A percentile compares a stretch with the other conserved stretches of the same genome.
These are phyloP conservation scores for Vanrija humicola DNA, from an alignment of 1,284 basidiomycete species.

Conservation along the genomic window DNA sequence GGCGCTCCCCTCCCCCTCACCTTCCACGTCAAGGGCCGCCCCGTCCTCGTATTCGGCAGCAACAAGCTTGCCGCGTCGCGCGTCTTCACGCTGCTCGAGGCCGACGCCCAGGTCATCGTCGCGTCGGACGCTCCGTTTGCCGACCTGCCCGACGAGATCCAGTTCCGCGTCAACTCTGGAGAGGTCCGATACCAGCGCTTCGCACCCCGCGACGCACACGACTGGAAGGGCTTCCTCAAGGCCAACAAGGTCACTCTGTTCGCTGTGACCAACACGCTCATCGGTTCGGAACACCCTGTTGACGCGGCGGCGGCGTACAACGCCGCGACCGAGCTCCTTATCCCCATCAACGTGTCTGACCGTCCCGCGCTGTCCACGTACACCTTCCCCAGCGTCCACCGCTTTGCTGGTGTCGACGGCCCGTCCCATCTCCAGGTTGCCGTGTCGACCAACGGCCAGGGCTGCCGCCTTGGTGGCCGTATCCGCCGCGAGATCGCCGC, in stretches of 20 bases:
- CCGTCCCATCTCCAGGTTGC: conserved; percentile 73
- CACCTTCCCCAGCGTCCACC: conserved; percentile 80
- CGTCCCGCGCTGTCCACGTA: conserved; percentile 83
- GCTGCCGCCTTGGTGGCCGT: conserved; percentile 78
- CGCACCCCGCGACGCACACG: conserved; percentile 9
- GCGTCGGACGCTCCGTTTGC: conserved; percentile 50
- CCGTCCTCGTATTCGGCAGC: conserved; percentile 69
- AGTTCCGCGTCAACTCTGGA: conserved; percentile 58
- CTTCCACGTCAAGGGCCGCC: conserved; percentile 57
- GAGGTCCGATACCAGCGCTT: conserved; percentile 56
- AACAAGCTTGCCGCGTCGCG: conserved; percentile 73
- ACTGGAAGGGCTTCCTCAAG: conserved; percentile 12
- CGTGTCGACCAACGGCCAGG: conserved; percentile 86
- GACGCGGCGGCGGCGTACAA: conserved; percentile 56
- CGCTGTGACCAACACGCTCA: conserved; percentile 67
- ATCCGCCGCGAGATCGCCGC: conserved; percentile 78
- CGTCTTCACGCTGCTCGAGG: conserved; percentile 75
- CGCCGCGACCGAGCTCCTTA: conserved; percentile 58
- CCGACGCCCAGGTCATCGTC: conserved; percentile 69
- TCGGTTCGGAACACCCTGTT: conserved; percentile 36
- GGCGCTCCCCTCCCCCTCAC: conserved; percentile 78
- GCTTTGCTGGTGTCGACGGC: conserved; percentile 56
- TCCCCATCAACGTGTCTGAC: conserved; percentile 84
- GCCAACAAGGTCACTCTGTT: conserved; percentile 55
- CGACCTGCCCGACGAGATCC: conserved; percentile 64